phyloP scores from a whole-genome alignment of 225 moss, liverwort and hornwort species.

The Marchantia polymorpha region DNA sequence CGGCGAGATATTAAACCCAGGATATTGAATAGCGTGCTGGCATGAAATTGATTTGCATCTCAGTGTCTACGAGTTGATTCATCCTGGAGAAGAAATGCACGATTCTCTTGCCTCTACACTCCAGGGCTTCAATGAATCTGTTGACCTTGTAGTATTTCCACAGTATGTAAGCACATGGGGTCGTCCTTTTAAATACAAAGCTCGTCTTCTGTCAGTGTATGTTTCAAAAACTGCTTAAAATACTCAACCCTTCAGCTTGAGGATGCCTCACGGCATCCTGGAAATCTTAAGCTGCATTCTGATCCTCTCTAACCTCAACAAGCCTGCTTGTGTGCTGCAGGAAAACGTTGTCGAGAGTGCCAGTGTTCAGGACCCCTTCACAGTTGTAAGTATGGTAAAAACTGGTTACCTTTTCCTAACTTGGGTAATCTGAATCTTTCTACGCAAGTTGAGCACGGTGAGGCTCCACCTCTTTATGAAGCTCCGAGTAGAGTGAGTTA shows the following conservation, averaged over 20 bases:
- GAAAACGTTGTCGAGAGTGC: slow-evolving; percentile 33
- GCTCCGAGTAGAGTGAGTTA: background rate
- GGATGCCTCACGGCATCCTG: background rate
- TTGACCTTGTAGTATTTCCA: slow-evolving; percentile 32
- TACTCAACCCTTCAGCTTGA: too few species aligned
- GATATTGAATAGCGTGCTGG: too few species aligned
- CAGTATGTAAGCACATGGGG: slow-evolving; percentile 20
- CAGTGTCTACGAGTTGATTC: slow-evolving; percentile 31
- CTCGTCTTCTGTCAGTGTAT: too few species aligned
- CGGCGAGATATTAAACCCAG: background rate
- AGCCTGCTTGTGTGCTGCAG: slow-evolving; percentile 1
- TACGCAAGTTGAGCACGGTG: background rate
- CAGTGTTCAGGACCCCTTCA: slow-evolving; percentile 35
- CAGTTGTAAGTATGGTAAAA: slow-evolving; percentile 21
- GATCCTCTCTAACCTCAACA: background rate
- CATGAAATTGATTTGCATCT: too few species aligned
- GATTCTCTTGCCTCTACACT: slow-evolving; percentile 22
- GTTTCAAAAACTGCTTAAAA: too few species aligned
- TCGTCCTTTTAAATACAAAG: too few species aligned
- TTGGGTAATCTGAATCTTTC: background rate
- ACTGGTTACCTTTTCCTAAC: background rate
- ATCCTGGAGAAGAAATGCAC: slow-evolving; percentile 16
- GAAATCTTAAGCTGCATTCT: background rate
- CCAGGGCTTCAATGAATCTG: slow-evolving; percentile 2
- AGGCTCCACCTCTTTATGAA: background rate